Percentiles rank a stretch among this genome's conserved stretches.
These are phyloP conservation scores for Hymenochaete sp. DNA, from an alignment of 1,284 basidiomycete genomes.

Conservation along the genomic window DNA sequence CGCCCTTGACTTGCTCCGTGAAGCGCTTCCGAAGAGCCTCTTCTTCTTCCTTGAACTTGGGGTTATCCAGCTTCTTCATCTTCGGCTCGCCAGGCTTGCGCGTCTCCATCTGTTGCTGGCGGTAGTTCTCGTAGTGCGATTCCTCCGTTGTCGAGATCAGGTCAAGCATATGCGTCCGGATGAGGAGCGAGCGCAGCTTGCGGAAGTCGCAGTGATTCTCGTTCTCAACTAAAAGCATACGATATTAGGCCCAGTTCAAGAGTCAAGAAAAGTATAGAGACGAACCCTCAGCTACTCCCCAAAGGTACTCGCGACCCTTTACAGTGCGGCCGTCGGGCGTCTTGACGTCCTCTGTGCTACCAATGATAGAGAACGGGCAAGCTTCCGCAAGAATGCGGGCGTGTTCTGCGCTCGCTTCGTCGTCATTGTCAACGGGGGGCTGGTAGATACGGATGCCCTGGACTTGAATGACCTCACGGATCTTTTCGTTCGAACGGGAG, in stretches of 20 bases:
- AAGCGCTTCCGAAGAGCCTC: constrained; percentile 94
- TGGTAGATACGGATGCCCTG: constrained; percentile 95
- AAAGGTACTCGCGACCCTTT: constrained; percentile 98
- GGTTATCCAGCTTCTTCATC: constrained; percentile 98
- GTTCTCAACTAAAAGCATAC: constrained; percentile 71
- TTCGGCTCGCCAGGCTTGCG: constrained; percentile 98
- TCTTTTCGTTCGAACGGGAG: constrained; percentile 33
- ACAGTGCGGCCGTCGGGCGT: constrained; percentile 88
- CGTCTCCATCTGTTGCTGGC: constrained; percentile 99
- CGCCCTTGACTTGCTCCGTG: constrained; percentile 99
- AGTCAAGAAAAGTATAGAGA: constrained; percentile 16
- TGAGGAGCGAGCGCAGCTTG: constrained; percentile 91
- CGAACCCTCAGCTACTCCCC: constrained; percentile 95
- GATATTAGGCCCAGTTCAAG: neutral
- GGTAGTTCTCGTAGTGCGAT: constrained; percentile 95
- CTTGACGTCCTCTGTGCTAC: constrained; percentile 89
- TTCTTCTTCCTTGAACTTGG: constrained; percentile 99
- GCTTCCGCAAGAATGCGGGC: constrained; percentile 81
- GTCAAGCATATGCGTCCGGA: constrained; percentile 98
- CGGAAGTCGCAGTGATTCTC: constrained; percentile 99
- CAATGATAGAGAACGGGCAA: constrained; percentile 98
- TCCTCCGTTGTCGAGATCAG: constrained; percentile 95
- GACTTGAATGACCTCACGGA: constrained; percentile 84
- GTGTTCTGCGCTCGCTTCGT: constrained; percentile 82
- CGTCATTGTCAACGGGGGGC: constrained; percentile 88